Base-by-base conservation (phyloP, 306 rosid species). In the Vicia sativa region DNA sequence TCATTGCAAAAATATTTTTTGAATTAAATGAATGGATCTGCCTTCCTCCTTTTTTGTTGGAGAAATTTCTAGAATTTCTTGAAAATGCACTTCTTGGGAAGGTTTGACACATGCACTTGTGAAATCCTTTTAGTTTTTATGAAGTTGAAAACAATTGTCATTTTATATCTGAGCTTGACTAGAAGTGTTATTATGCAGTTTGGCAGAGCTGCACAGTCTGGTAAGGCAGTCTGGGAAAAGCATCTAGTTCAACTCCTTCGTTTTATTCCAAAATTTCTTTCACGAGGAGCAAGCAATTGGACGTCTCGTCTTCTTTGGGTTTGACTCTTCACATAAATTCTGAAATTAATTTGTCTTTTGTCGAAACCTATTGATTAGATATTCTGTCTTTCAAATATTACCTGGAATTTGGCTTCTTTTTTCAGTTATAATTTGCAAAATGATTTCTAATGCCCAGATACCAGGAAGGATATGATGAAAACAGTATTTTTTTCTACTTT, bases 271-370 rank as follows among this genome's bases (percentile, higher is more conserved):
- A 85, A 85, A 82, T 85, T 90, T 72, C 55, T 86, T 71, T 76
- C 82, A 12, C 83, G 39, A 39, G 84, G 79, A 72, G 64, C 68
- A 55, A 52, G 76, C 68, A 64, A 56, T 67, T 86, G 96, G 95
- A 82, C 75, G 56, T 80, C 74, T 66, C 87, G 84, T 26, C 95
- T 93, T 70, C 97, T 93, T 79, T 83, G 87, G 98, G 98, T 93
- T 52, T 75, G 85, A 58, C 49, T 16, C 53, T 8, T 66, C 13
- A 67, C 49, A 53, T 35, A 8, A 34, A 37, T 49, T 78, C 62
- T 59, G 29, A 63, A 67, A 58, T 39, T 34, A 37, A 52, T 55
- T 68, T 29, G 8, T 26, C 39, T 31, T 65, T 46, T 64, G 11
- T 49, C 49, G 38, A 35, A 55, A 52, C 59, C 60, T 29, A 50